Conservation (phyloP, 345 rosid genomes). For the Bruguiera sexangula region DNA sequence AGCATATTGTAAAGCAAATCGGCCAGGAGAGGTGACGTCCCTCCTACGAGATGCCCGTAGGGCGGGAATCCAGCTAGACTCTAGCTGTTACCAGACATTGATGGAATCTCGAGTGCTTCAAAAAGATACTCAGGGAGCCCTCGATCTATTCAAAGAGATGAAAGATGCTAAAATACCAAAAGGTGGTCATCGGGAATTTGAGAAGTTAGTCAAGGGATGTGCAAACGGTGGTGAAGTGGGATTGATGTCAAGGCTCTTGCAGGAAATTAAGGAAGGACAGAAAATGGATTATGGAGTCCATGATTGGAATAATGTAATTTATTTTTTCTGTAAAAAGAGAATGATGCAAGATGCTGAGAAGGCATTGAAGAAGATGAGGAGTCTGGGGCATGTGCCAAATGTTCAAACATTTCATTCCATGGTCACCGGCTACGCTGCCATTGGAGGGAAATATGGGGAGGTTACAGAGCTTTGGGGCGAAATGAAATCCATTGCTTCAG, state of each 20-base stretch:
- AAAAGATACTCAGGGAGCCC: slow-evolving; percentile 73
- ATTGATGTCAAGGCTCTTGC: slow-evolving; percentile 77
- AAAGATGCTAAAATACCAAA: slow-evolving; percentile 60
- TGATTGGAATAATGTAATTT: slow-evolving; percentile 88
- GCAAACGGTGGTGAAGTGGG: slow-evolving; percentile 61
- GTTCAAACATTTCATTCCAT: slow-evolving; percentile 94
- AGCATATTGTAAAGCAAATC: slow-evolving; percentile 71
- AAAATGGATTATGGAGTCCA: slow-evolving; percentile 65
- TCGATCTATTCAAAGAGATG: slow-evolving; percentile 73
- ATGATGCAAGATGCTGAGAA: slow-evolving; percentile 94
- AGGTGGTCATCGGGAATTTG: slow-evolving; percentile 55
- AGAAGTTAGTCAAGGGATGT: slow-evolving; percentile 63
- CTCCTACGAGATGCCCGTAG: slow-evolving; percentile 78
- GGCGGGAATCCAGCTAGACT: slow-evolving; percentile 88
- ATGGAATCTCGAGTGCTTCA: slow-evolving; percentile 57
- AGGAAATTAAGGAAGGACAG: slow-evolving; percentile 79
- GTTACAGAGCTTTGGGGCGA: slow-evolving; percentile 96
- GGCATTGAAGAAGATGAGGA: slow-evolving; percentile 80
- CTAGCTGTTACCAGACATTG: slow-evolving; percentile 68
- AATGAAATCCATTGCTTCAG: slow-evolving; percentile 71
- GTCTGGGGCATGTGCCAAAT: slow-evolving; percentile 75
- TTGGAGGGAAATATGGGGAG: slow-evolving; percentile 80
- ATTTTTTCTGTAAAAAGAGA: slow-evolving; percentile 86
- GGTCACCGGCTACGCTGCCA: slow-evolving; percentile 88
- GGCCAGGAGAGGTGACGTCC: slow-evolving; percentile 51